A percentile compares a stretch with the other conserved stretches of the same genome.
phyloP scores from a whole-genome alignment of 2,329 filamentous ascomycete genomes.

The Helotiales sp. region DNA sequence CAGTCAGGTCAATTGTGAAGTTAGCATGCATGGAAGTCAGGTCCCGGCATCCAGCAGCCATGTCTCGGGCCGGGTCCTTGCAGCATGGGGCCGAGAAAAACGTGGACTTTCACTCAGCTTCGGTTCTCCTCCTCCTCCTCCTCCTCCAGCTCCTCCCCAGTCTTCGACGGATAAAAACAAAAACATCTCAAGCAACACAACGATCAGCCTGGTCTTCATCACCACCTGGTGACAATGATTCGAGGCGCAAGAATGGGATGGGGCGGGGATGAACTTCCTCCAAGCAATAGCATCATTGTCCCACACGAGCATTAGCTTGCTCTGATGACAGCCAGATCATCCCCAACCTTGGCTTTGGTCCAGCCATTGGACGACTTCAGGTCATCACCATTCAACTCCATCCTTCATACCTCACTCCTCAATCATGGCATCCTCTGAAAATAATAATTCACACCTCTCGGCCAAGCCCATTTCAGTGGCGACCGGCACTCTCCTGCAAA shows the following conservation, averaged over 20 bases:
- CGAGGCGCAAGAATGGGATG: not conserved
- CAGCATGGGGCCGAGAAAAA: no score
- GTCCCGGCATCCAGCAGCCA: no score
- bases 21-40: no score
- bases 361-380: not conserved
- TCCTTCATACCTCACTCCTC: not conserved
- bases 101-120: no score
- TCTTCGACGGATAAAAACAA: no score
- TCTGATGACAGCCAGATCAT: not conserved
- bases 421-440: not conserved
- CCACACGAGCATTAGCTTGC: not conserved
- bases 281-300: not conserved
- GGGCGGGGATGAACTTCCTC: not conserved
- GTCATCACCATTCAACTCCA: not conserved
- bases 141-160: no score
- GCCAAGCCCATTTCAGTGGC: conserved; percentile 15
- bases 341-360: not conserved
- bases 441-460: not conserved
- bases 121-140: no score
- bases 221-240: not conserved
- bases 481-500: conserved; percentile 15
- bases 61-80: no score
- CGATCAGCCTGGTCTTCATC: no score
- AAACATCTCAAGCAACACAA: no score
- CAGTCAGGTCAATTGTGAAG: no score